Base-by-base conservation (phyloP, 805 yeast genomes). In the Ogataea thermomethanolica region DNA sequence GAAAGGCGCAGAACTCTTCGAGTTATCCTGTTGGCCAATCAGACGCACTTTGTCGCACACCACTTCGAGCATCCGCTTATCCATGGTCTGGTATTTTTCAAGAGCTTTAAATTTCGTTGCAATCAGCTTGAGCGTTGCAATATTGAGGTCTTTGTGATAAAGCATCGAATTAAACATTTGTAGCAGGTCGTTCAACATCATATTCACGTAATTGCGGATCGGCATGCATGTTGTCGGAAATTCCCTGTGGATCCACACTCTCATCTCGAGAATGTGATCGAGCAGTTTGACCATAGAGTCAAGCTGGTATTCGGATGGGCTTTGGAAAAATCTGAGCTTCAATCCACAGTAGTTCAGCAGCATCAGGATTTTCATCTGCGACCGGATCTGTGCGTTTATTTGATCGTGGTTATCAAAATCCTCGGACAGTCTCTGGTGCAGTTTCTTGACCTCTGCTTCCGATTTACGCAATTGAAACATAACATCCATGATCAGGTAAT, bases 171-270 rank as follows among this genome's bases (percentile, higher is more conserved):
- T 46, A 35, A 53, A 35, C 7, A 37, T 37, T 2, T 39, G 15
- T 24, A 49, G 12, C n/a, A 50, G 8, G 23, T 49, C 55, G 29
- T 30, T 20, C 9, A 47, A 7, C 24, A 49, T 40, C 25, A 49
- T 13, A 13, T 37, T 17, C 15, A 47, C 12, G 14, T 17, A 33
- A 21, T 34, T 39, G 23, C 46, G 33, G 25, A 37, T 26, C 7
- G 50, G 46, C 3, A 34, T 9, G 14, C 35, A 30, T 12, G n/a
- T 29, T 28, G 41, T 23, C 10, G 34, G 17, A 8, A 15, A 8
- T 7, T 33, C 38, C 15, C 21, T 32, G 4, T 39, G 35, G 13
- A 30, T 30, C 14, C 39, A 35, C 3, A 39, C 24, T 20, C 35
- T 21, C 14, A 46, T 8, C 12, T 52, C 50, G n/a, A 43, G 14